These are phyloP conservation scores for Venturia nashicola DNA, from an alignment of 2,329 filamentous ascomycete genomes.

Conservation along the genomic window DNA sequence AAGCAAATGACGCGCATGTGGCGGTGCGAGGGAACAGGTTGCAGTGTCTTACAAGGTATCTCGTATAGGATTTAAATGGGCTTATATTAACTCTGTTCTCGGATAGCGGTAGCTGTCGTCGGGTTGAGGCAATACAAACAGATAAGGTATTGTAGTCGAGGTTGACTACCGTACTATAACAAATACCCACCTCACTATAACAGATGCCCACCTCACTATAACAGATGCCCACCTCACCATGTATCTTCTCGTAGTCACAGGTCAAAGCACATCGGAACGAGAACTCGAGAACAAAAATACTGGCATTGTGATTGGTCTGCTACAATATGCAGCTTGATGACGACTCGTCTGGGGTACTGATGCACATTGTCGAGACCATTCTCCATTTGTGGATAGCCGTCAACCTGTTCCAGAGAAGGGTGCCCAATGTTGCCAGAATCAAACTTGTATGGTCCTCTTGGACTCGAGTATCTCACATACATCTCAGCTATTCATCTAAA, in stretches of 20 bases:
- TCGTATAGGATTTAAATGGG: too few relatives aligned
- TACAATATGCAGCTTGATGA: background rate
- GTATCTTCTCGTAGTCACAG: background rate
- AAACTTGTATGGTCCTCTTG: background rate
- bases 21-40: background rate
- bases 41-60: too few relatives aligned
- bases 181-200: too few relatives aligned
- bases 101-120: background rate
- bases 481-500: background rate
- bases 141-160: too few relatives aligned
- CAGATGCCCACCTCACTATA: background rate
- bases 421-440: too few relatives aligned
- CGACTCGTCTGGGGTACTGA: background rate
- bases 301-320: background rate
- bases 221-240: background rate
- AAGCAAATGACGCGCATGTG: background rate
- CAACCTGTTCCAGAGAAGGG: too few relatives aligned
- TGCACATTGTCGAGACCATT: background rate
- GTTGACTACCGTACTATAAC: too few relatives aligned
- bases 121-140: too few relatives aligned
- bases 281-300: background rate
- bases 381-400: background rate
- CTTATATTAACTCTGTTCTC: background rate
- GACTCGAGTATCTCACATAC: background rate
- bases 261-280: background rate